These are phyloP conservation scores for Arthroderma sp. DNA, from an alignment of 2,329 filamentous ascomycete genomes.

Conservation along the genomic window DNA sequence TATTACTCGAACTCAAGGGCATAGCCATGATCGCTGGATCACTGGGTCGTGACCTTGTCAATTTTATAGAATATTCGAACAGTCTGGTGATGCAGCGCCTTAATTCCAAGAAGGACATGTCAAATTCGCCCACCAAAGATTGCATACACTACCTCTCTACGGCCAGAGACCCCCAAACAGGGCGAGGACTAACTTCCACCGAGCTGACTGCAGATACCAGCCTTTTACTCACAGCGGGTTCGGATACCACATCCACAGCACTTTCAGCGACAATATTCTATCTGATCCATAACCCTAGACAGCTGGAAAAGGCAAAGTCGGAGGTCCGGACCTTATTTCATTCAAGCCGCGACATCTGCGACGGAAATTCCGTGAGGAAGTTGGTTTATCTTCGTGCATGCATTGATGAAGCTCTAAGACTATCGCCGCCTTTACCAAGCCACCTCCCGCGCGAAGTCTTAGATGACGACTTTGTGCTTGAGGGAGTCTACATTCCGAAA, in stretches of 20 bases:
- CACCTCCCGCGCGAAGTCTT: slow-evolving; percentile 17
- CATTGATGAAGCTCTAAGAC: slow-evolving; percentile 24
- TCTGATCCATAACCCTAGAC: slow-evolving; percentile 20
- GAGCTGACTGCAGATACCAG: slow-evolving; percentile 38
- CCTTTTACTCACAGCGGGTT: slow-evolving; percentile 35
- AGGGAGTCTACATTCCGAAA: slow-evolving; percentile 17
- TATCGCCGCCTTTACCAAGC: slow-evolving; percentile 17
- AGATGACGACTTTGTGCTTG: slow-evolving; percentile 16
- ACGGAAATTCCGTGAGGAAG: slow-evolving; percentile 18
- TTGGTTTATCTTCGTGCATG: slow-evolving; percentile 30
- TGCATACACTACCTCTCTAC: slow-evolving; percentile 36
- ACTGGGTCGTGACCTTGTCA: slow-evolving; percentile 5
- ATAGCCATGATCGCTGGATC: slow-evolving; percentile 8
- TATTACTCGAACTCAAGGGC: slow-evolving; percentile 5
- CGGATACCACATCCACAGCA: slow-evolving; percentile 28
- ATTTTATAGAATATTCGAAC: slow-evolving; percentile 6
- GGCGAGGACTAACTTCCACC: slow-evolving; percentile 28
- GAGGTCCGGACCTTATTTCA: slow-evolving; percentile 24
- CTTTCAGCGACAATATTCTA: slow-evolving; percentile 28
- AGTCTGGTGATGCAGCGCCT: slow-evolving; percentile 33
- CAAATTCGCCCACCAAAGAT: slow-evolving; percentile 26
- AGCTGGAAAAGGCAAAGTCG: slow-evolving; percentile 16
- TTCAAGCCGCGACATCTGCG: slow-evolving; percentile 21
- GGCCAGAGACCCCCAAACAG: slow-evolving; percentile 33
- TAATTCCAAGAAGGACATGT: slow-evolving; percentile 11